Percentiles rank a stretch among this genome's conserved stretches.
phyloP scores from a whole-genome alignment of 345 rosid genomes.

The Leavenworthia alabamica region DNA sequence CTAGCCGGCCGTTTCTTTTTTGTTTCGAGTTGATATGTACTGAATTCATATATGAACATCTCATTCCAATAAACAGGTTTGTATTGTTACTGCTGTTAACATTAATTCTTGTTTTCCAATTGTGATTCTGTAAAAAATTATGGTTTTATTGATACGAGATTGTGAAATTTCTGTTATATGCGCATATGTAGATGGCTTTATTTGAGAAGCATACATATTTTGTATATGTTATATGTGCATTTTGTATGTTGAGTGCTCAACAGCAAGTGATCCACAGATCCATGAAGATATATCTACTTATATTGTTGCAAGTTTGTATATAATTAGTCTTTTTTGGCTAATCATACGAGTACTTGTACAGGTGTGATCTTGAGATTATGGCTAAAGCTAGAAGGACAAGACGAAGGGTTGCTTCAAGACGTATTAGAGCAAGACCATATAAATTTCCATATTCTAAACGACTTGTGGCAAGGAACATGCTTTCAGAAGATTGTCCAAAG shows the following conservation, averaged over 20 bases:
- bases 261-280: background rate
- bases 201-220: background rate
- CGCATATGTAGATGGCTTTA: background rate
- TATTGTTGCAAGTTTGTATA: background rate
- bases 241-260: background rate
- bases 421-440: slow-evolving; percentile 49
- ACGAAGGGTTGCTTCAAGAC: slow-evolving; percentile 48
- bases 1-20: background rate
- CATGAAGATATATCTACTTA: background rate
- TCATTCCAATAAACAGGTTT: background rate
- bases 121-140: background rate
- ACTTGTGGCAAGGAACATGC: slow-evolving; percentile 29
- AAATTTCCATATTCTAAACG: slow-evolving; percentile 34
- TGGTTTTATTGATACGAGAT: background rate
- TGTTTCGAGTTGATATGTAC: background rate
- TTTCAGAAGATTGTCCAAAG: slow-evolving; percentile 43
- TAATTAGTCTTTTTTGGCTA: background rate
- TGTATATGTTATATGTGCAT: background rate
- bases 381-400: slow-evolving; percentile 58
- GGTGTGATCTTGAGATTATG: slow-evolving; percentile 34
- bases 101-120: background rate
- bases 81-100: background rate
- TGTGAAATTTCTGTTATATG: background rate
- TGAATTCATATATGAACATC: background rate
- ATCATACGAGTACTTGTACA: background rate